Evolutionary conservation across 495 filamentous ascomycete species (phyloP), one percentile per base, ranked within the genome.

Genomic region (Aspergillus ostianus): DNA sequence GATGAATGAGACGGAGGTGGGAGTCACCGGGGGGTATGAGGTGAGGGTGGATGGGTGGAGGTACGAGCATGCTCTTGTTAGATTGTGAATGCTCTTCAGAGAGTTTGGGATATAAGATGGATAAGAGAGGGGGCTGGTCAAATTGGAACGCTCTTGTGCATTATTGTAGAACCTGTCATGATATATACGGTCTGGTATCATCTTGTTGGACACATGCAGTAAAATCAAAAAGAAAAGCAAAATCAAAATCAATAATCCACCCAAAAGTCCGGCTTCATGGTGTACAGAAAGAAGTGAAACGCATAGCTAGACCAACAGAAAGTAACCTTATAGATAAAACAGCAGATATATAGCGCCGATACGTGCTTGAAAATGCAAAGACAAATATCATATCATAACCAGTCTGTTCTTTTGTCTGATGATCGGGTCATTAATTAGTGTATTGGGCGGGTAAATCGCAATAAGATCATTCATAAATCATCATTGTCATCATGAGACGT

Each of bases 221-320:
- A 53, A 49, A 6, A 62, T 10, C 48, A 26, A 30, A 29, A 27
- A 18, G 4, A 54, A 44, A 47, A 44, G n/a, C 50, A 52, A 53
- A 56, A 36, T 7, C 10, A 32, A 32, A 32, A 32, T 32, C 32
- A 60, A 19, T 48, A 56, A 57, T 57, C 60, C 50, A 54, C 60
- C 55, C 55, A 57, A 62, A 57, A 51, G 45, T 41, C 60, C 60
- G 57, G 60, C 60, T 62, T 54, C 58, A 60, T 55, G 45, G 50
- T 51, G 46, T 41, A 41, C 36, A 47, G 45, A 29, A 51, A 61
- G 58, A 61, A 57, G 27, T 51, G 49, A 61, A 23, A 45, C 32
- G 18, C 18, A 52, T 26, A 26, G 23, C 23, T 2, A 12, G 29
- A 51, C 19, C 50, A 52, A 30, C 15, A 30, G 4, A 26, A 8